Percentiles rank a stretch among this genome's conserved stretches.
Evolutionary conservation across 2,329 filamentous ascomycete genomes (phyloP).

Genomic region (Fusarium sp.): DNA sequence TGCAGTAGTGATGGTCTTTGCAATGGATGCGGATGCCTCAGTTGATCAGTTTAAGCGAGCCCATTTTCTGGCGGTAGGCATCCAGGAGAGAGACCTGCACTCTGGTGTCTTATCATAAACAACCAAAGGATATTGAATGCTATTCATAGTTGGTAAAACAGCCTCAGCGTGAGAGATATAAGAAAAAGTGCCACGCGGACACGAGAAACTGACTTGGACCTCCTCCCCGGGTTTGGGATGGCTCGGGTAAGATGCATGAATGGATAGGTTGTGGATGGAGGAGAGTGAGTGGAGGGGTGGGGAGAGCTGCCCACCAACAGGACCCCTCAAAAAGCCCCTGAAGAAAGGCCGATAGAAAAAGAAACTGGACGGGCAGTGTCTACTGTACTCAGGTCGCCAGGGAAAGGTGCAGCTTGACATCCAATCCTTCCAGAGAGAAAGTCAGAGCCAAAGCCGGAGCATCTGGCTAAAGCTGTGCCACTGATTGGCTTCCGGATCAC

Average conservation of each 20-base stretch:
- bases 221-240: slow-evolving; percentile 28
- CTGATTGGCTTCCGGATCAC: slow-evolving; percentile 33
- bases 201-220: slow-evolving; percentile 23
- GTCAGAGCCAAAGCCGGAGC: neutral
- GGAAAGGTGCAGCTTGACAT: neutral
- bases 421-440: neutral
- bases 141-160: slow-evolving; percentile 6
- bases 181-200: slow-evolving; percentile 37
- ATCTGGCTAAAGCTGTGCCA: slow-evolving; percentile 5
- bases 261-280: neutral
- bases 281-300: slow-evolving; percentile 13
- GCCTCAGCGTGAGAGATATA: slow-evolving; percentile 10
- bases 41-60: neutral
- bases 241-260: slow-evolving; percentile 28
- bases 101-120: neutral
- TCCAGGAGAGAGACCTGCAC: slow-evolving; percentile 1
- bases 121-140: neutral
- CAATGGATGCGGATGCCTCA: neutral
- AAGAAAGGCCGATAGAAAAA: slow-evolving; percentile 2
- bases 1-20: slow-evolving; percentile 27
- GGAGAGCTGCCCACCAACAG: slow-evolving; percentile 23
- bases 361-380: neutral
- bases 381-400: neutral
- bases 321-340: slow-evolving; percentile 31
- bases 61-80: neutral